Conservation (phyloP, 1,284 basidiomycete species). For the Thelephora terrestris region DNA sequence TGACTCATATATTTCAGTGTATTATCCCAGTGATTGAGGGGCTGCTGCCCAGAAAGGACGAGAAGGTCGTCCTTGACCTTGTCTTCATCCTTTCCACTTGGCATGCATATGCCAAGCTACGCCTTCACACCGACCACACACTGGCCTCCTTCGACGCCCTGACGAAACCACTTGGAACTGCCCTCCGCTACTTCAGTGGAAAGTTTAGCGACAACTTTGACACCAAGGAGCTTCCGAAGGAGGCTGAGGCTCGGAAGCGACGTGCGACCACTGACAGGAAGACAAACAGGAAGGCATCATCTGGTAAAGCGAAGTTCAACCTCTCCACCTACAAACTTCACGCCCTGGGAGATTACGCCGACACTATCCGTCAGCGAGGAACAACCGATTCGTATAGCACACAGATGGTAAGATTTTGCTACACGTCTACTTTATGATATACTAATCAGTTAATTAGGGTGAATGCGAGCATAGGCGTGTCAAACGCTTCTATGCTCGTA, state of each 20-base stretch:
- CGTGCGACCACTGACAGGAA: slow-evolving; percentile 5
- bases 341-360: slow-evolving; percentile 12
- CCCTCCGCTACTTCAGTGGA: slow-evolving; percentile 13
- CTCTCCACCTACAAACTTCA: slow-evolving; percentile 16
- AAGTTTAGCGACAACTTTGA: slow-evolving; percentile 10
- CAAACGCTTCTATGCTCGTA: slow-evolving; percentile 23
- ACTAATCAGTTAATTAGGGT: slow-evolving; percentile 13
- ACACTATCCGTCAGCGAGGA: slow-evolving; percentile 12
- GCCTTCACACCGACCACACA: slow-evolving; percentile 19
- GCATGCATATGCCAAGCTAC: slow-evolving; percentile 24
- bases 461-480: slow-evolving; percentile 24
- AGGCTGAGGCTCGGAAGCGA: slow-evolving; percentile 14
- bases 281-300: neutral
- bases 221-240: slow-evolving; percentile 19
- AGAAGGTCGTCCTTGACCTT: slow-evolving; percentile 14
- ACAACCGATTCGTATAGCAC: slow-evolving; percentile 17
- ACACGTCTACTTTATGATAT: neutral
- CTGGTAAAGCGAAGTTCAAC: slow-evolving; percentile 6
- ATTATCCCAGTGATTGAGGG: slow-evolving; percentile 24
- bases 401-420: slow-evolving; percentile 13
- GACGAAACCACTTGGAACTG: slow-evolving; percentile 12
- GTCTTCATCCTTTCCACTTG: slow-evolving; percentile 19
- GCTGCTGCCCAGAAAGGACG: slow-evolving; percentile 18
- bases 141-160: slow-evolving; percentile 10
- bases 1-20: slow-evolving; percentile 18